These are phyloP conservation scores for Arachis monticola DNA, from an alignment of 331 rosid genomes.

Conservation along the genomic window DNA sequence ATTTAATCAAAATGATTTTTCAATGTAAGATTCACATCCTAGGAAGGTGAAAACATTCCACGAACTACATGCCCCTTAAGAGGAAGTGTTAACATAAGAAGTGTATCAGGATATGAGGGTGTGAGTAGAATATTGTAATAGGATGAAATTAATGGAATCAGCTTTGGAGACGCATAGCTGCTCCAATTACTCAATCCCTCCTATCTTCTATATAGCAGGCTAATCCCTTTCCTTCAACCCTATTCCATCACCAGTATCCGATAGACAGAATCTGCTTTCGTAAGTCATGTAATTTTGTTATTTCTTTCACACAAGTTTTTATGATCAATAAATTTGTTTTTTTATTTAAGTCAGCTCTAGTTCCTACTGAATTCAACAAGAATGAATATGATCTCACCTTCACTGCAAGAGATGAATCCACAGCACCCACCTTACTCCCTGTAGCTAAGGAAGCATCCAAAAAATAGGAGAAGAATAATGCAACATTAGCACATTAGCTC, in stretches of 20 bases:
- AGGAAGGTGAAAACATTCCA: too few species aligned
- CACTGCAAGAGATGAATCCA: slow-evolving; percentile 53
- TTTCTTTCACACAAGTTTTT: background rate
- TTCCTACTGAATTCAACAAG: slow-evolving; percentile 1
- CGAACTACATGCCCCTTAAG: too few species aligned
- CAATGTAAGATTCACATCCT: too few species aligned
- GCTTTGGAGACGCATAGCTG: background rate
- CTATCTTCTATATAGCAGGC: background rate
- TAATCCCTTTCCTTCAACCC: background rate
- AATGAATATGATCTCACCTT: slow-evolving; percentile 62
- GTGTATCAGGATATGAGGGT: too few species aligned
- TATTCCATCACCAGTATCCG: background rate
- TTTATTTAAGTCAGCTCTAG: background rate
- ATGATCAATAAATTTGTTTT: background rate
- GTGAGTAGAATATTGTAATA: too few species aligned
- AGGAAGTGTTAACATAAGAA: too few species aligned
- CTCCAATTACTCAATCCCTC: background rate
- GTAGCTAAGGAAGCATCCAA: slow-evolving; percentile 39
- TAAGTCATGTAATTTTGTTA: background rate
- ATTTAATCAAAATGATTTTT: too few species aligned
- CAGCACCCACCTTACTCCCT: slow-evolving; percentile 46
- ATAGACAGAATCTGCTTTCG: background rate
- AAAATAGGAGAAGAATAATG: background rate
- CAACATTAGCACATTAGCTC: slow-evolving; percentile 1
- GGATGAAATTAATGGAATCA: background rate